phyloP scores from a whole-genome alignment of 371 early-diverging fungal species.

The Mucor saturninus region DNA sequence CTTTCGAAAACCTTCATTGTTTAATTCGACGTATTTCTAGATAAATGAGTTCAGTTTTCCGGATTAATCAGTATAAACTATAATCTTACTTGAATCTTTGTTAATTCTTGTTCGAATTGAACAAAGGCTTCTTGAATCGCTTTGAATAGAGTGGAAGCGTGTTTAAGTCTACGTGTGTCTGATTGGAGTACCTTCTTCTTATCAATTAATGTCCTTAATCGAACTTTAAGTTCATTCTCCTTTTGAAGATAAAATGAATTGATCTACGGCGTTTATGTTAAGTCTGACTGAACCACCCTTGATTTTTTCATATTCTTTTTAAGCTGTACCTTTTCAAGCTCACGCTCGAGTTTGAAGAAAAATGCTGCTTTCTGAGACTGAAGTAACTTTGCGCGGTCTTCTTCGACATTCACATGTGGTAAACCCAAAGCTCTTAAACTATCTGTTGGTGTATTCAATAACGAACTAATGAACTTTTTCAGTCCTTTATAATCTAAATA shows the following conservation, averaged over 20 bases:
- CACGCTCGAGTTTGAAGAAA: slow-evolving; percentile 83
- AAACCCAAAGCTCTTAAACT: slow-evolving; percentile 30
- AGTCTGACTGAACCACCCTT: background rate
- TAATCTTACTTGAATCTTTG: slow-evolving; percentile 84
- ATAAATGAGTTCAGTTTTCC: too few relatives aligned
- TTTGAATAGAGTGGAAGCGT: slow-evolving; percentile 63
- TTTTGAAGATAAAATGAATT: slow-evolving; percentile 84
- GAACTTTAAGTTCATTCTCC: slow-evolving; percentile 78
- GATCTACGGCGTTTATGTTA: slow-evolving; percentile 52
- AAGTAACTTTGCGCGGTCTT: slow-evolving; percentile 56
- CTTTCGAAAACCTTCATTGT: slow-evolving; percentile 94
- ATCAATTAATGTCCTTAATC: slow-evolving; percentile 74
- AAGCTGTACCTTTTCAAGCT: slow-evolving; percentile 73
- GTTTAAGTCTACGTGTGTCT: slow-evolving; percentile 57
- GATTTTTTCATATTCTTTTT: background rate
- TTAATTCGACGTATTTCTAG: slow-evolving; percentile 94
- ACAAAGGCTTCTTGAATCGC: slow-evolving; percentile 86
- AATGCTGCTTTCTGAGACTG: slow-evolving; percentile 83
- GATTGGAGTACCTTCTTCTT: slow-evolving; percentile 79
- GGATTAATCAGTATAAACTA: background rate
- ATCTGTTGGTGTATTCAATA: slow-evolving; percentile 45
- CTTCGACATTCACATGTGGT: slow-evolving; percentile 54
- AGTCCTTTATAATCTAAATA: slow-evolving; percentile 94
- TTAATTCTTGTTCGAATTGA: slow-evolving; percentile 90
- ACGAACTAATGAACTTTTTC: slow-evolving; percentile 92